Base-by-base conservation (phyloP, 1,139 yeast species). In the Pichia inconspicua region DNA sequence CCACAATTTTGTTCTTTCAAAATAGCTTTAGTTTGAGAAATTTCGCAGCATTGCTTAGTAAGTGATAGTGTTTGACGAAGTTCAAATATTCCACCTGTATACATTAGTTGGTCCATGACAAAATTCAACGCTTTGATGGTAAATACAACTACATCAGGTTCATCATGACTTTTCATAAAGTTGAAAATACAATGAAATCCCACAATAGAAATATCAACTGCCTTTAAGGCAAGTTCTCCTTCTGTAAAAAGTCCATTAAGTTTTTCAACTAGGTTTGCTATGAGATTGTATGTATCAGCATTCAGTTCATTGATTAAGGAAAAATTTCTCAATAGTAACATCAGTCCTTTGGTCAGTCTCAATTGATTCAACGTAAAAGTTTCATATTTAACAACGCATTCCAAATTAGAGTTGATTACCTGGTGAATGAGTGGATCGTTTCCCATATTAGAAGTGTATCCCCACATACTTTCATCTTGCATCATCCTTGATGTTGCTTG, bases 81-180 rank as follows among this genome's bases (percentile, higher is more conserved):
- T 19, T 50, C 51, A 41, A 42, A 46, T 4, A 43, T 4, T 1
- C 27, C 56, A 51, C 62, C 62, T 47, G 9, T 19, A 2, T n/a
- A 28, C 22, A 12, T 46, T 52, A 42, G 38, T 40, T 17, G 27
- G 17, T 31, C 35, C 22, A 43, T 41, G 40, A 45, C 41, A 15
- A 12, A 48, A 53, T 17, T 44, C 15, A 48, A 46, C 14, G 32
- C 14, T 14, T 11, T 10, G 34, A 30, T 30, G 12, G 34, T 30
- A 12, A 3, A 3, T 30, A 5, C n/a, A 30, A 30, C 34, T 30
- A 30, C 34, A 12, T 30, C 30, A 10, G 10, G 30, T 3, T 25
- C 19, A n/a, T 39, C 19, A 10, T 28, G 10, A 11, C 17, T 5
- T 27, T 45, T 32, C 39, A 44, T 42, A 14, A 35, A 40, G 37